A percentile compares a stretch with the other conserved stretches of the same genome.
Evolutionary conservation across 257 asterid species (phyloP).

Genomic region (Cinchona pubescens): DNA sequence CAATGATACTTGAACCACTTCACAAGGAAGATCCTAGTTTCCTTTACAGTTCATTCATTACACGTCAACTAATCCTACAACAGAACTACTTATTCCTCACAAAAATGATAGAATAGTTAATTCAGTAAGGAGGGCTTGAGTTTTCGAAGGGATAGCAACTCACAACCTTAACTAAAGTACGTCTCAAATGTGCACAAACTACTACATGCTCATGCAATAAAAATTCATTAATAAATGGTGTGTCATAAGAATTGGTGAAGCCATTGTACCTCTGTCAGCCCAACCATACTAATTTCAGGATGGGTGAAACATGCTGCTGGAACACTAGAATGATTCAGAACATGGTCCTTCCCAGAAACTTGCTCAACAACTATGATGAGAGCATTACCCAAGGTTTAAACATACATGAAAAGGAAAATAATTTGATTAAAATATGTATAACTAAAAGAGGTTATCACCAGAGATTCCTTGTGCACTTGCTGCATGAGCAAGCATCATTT

Average conservation of each 20-base stretch:
- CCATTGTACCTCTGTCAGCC: slow-evolving; percentile 79
- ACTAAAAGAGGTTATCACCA: slow-evolving; percentile 37
- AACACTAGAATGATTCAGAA: slow-evolving; percentile 83
- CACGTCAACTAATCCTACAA: neutral
- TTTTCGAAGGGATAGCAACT: neutral
- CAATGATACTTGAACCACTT: neutral
- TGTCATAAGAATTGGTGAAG: neutral
- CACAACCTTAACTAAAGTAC: neutral
- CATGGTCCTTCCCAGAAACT: slow-evolving; percentile 82
- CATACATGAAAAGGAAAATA: neutral
- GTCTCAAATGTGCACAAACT: neutral
- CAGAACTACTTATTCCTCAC: neutral
- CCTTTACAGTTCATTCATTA: neutral
- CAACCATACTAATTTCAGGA: slow-evolving; percentile 99
- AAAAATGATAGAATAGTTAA: neutral
- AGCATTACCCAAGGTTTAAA: slow-evolving; percentile 28
- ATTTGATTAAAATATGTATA: slow-evolving; percentile 15
- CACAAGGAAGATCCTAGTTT: neutral
- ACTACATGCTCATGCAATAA: neutral
- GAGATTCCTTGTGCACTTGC: slow-evolving; percentile 99
- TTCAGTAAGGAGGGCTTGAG: neutral
- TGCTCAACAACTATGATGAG: slow-evolving; percentile 78
- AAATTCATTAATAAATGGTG: neutral
- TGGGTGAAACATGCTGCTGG: slow-evolving; percentile 99
- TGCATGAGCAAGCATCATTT: slow-evolving; percentile 99